phyloP scores from a whole-genome alignment of 352 stramenopile species.

The Thraustotheca clavata region DNA sequence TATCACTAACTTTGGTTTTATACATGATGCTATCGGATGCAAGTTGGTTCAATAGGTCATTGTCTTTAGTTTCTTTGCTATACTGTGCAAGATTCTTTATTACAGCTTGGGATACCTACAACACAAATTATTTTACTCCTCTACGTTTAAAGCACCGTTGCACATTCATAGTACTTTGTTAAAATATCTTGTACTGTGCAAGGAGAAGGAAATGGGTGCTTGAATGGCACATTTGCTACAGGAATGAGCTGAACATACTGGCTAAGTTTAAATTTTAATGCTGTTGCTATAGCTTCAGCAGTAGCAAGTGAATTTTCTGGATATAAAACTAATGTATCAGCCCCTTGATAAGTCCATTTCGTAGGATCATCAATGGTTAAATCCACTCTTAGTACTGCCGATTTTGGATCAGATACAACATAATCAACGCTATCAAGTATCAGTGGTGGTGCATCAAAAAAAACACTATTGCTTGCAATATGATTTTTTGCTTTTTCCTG shows the following conservation, averaged over 20 bases:
- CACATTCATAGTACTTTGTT: conserved; percentile 7
- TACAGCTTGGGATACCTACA: not conserved
- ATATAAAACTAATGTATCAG: not conserved
- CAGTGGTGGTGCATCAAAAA: not conserved
- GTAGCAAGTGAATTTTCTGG: not conserved
- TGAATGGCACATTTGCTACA: not conserved
- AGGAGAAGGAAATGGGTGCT: conserved; percentile 12
- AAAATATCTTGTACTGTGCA: not conserved
- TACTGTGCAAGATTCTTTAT: not conserved
- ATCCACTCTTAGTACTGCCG: not conserved
- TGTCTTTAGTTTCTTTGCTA: not conserved
- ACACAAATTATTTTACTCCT: not conserved
- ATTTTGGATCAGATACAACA: conserved; percentile 9
- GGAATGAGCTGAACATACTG: conserved; percentile 14
- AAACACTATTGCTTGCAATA: not conserved
- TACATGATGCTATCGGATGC: not conserved
- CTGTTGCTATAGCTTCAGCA: not conserved
- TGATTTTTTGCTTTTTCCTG: not conserved
- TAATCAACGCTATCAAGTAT: not conserved
- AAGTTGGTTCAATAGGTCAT: not conserved
- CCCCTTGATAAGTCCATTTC: not conserved
- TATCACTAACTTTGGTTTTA: not conserved
- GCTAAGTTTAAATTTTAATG: not conserved
- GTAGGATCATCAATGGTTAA: not conserved
- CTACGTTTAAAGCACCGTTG: not conserved